A percentile compares a stretch with the other conserved stretches of the same genome.
These are phyloP conservation scores for Dendrostoma leiphaemia DNA, from an alignment of 2,329 filamentous ascomycete genomes.

Conservation along the genomic window DNA sequence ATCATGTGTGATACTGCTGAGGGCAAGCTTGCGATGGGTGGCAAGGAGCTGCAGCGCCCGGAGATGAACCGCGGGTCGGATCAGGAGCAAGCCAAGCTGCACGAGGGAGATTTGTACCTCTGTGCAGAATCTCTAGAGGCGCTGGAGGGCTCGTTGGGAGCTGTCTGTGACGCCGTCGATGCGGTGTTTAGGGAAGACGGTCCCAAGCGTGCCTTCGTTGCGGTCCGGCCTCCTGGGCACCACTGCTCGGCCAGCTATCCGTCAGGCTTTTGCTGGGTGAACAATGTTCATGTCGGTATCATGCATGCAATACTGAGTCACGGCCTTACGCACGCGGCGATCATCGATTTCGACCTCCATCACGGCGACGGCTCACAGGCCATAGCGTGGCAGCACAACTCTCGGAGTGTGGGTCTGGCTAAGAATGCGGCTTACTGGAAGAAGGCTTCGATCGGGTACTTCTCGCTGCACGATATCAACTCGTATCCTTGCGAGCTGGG, in stretches of 20 bases:
- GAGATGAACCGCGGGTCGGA: conserved; percentile 54
- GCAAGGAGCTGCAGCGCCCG: conserved; percentile 74
- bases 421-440: conserved; percentile 76
- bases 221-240: conserved; percentile 88
- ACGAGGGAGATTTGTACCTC: conserved; percentile 89
- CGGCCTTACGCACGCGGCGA: conserved; percentile 88
- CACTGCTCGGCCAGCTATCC: conserved; percentile 89
- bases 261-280: conserved; percentile 97
- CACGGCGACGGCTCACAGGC: conserved; percentile 95
- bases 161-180: conserved; percentile 91
- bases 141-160: conserved; percentile 87
- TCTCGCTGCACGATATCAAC: conserved; percentile 97
- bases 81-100: conserved; percentile 53
- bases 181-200: conserved; percentile 65
- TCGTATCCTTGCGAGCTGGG: conserved; percentile 95
- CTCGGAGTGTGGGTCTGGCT: conserved; percentile 58
- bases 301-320: conserved; percentile 83
- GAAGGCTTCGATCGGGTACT: conserved; percentile 89
- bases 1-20: conserved; percentile 81
- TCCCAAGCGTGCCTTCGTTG: conserved; percentile 81
- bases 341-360: conserved; percentile 88
- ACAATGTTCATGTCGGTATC: conserved; percentile 97
- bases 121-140: conserved; percentile 83
- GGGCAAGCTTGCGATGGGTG: conserved; percentile 70
- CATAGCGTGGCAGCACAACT: conserved; percentile 89